phyloP scores from a whole-genome alignment of 352 stramenopile species.

The Globisporangium paddicum region DNA sequence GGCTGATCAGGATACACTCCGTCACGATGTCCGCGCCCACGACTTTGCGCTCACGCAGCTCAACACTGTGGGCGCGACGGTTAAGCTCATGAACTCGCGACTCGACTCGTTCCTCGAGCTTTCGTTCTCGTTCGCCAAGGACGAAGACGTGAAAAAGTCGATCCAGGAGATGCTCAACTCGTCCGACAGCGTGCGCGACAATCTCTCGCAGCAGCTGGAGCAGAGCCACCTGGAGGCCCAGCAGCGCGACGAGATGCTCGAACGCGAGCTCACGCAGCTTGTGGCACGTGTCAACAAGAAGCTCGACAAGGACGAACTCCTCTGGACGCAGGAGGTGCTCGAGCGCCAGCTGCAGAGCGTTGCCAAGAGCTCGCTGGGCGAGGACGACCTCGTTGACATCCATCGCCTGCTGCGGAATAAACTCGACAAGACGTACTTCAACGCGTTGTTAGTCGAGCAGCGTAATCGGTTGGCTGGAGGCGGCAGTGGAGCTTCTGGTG shows the following conservation, averaged over 20 bases:
- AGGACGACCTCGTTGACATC: slow-evolving; percentile 58
- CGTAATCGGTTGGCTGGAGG: slow-evolving; percentile 21
- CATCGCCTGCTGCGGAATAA: slow-evolving; percentile 51
- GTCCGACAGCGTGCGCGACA: slow-evolving; percentile 36
- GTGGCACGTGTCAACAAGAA: slow-evolving; percentile 67
- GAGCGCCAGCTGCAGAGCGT: slow-evolving; percentile 62
- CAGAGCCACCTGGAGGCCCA: slow-evolving; percentile 31
- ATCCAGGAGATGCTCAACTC: slow-evolving; percentile 57
- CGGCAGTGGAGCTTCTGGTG: slow-evolving; percentile 6
- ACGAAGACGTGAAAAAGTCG: slow-evolving; percentile 68
- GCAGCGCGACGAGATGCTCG: slow-evolving; percentile 45
- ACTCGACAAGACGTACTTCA: slow-evolving; percentile 57
- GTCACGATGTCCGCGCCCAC: slow-evolving; percentile 33
- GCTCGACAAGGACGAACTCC: slow-evolving; percentile 67
- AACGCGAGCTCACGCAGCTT: slow-evolving; percentile 57
- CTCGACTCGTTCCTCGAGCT: slow-evolving; percentile 64
- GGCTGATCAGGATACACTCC: slow-evolving; percentile 21
- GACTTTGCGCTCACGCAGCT: slow-evolving; percentile 48
- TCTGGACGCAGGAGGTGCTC: slow-evolving; percentile 71
- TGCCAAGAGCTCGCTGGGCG: slow-evolving; percentile 55
- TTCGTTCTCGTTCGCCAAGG: slow-evolving; percentile 61
- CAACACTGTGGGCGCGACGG: slow-evolving; percentile 38
- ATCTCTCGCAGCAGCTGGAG: slow-evolving; percentile 47
- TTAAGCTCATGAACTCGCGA: slow-evolving; percentile 59
- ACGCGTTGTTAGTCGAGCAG: slow-evolving; percentile 45